Evolutionary conservation across 2,329 filamentous ascomycete species (phyloP).

Genomic region (Ceratocystis lukuohia): DNA sequence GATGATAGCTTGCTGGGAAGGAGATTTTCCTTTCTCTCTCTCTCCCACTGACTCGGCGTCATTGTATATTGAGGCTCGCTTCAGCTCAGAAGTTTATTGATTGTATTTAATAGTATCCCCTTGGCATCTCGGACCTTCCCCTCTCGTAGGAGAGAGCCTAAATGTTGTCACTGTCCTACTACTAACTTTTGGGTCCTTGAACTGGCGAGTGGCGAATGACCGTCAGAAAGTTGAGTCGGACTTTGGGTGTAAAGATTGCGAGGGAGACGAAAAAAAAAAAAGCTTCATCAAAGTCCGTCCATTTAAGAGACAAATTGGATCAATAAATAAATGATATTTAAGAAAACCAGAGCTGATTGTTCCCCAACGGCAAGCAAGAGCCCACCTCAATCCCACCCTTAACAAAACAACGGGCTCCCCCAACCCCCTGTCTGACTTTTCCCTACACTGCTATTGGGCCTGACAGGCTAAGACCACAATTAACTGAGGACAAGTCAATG

Average conservation of each 20-base stretch:
- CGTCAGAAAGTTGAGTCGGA: background rate
- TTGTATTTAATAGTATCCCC: background rate
- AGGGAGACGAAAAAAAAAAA: background rate
- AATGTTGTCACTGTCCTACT: background rate
- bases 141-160: background rate
- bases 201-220: background rate
- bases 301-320: background rate
- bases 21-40: too few relatives aligned
- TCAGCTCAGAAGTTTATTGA: background rate
- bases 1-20: too few relatives aligned
- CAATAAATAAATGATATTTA: background rate
- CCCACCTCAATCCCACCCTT: constrained; percentile 14
- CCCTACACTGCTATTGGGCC: background rate
- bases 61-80: background rate
- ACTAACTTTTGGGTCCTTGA: background rate
- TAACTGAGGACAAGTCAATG: background rate
- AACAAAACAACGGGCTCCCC: constrained; percentile 11
- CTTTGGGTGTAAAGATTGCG: background rate
- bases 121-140: constrained; percentile 2
- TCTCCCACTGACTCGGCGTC: background rate
- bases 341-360: background rate
- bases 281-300: background rate
- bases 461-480: background rate
- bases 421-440: constrained; percentile 13
- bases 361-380: constrained; percentile 18